Evolutionary conservation across 129 eudicot genomes (phyloP), one percentile per base, ranked within the genome.

Genomic region (Flaveria sonorensis): DNA sequence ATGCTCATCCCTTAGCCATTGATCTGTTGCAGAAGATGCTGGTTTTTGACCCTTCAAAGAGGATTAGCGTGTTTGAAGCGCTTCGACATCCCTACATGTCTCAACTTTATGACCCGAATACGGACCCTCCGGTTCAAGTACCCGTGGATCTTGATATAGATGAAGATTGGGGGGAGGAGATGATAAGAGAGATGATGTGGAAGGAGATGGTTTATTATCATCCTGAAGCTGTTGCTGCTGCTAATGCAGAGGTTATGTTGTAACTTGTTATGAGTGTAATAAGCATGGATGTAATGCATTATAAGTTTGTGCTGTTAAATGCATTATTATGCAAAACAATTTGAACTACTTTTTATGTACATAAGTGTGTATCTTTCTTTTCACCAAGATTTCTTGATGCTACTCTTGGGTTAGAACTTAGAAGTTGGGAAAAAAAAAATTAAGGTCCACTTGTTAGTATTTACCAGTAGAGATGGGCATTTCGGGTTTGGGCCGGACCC

Each of bases 171-270:
- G 94, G 91, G 39, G 94, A 88, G 63, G 91, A 84, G 57, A 88
- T 86, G 97, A 91, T 91, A 60, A 79, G 97, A 81, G 97, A 91
- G 80, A 86, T 80, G 89, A 91, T 91, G 92, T 88, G 91, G 93
- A 74, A 75, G 15, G 97, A 91, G 85, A 88, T 88, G 82, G 83
- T 91, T 64, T 83, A 88, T 59, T 91, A 88, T 84, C 97, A 91
- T 64, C 97, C 93, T 32, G 94, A 91, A 81, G 85, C 84, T 45
- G 73, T 76, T 39, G 84, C 74, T 52, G 79, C 73, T 71, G 78
- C 68, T 72, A 24, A 16, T 74, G 60, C 72, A 46, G 92, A 82
- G 68, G 82, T 74, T 60, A 85, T 70, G 55, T 75, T 72, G 71
- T 79, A 71, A 70, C 51, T 24, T 81, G 64, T 81, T 21, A 56